phyloP scores from a whole-genome alignment of 1,139 yeast genomes.

The Pichia sp. region DNA sequence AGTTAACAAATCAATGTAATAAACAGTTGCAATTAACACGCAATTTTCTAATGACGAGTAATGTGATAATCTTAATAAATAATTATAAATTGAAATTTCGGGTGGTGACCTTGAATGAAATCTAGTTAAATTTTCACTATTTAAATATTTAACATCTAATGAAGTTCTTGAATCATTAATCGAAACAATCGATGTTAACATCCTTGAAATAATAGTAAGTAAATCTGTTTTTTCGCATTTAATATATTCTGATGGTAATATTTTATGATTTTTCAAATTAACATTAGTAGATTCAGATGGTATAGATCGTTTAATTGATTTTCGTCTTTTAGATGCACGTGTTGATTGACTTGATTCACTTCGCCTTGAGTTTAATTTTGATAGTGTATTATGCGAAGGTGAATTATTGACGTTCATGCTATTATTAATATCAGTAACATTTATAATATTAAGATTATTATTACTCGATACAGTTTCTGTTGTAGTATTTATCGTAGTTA shows the following conservation, averaged over 20 bases:
- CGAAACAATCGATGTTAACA: slow-evolving; percentile 48
- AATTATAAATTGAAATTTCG: slow-evolving; percentile 70
- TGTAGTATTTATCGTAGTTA: too few species aligned
- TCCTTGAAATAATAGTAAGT: slow-evolving; percentile 65
- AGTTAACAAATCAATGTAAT: slow-evolving; percentile 81
- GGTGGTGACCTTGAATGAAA: slow-evolving; percentile 95
- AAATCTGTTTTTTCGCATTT: slow-evolving; percentile 67
- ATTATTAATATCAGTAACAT: too few species aligned
- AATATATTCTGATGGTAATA: slow-evolving; percentile 54
- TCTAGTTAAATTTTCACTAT: slow-evolving; percentile 53
- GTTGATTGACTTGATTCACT: background rate
- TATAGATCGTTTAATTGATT: background rate
- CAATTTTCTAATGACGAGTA: slow-evolving; percentile 84
- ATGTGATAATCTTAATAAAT: slow-evolving; percentile 68
- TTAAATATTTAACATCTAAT: slow-evolving; percentile 19
- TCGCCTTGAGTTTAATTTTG: background rate
- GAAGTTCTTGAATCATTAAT: slow-evolving; percentile 25
- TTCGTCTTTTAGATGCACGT: slow-evolving; percentile 5
- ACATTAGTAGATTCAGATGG: background rate
- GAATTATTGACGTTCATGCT: background rate
- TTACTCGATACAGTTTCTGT: too few species aligned
- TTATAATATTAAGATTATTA: too few species aligned
- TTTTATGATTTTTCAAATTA: slow-evolving; percentile 7
- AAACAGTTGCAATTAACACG: slow-evolving; percentile 71
- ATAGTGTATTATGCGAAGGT: background rate